Conservation (phyloP, 164 flowering plant genomes). For the Macadamia tetraphylla region DNA sequence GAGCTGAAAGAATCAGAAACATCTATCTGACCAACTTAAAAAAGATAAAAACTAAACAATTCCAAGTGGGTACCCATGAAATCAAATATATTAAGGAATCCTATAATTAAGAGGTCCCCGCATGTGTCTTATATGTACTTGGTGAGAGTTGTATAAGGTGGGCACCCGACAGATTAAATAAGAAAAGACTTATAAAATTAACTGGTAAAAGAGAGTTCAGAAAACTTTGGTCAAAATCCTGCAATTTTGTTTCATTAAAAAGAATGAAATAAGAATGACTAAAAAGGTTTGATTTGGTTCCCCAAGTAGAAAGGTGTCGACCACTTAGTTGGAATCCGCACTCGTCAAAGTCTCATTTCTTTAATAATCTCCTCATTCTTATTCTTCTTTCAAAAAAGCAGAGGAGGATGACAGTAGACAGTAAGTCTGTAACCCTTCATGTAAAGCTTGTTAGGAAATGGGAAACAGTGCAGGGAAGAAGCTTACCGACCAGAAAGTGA, state of each 20-base stretch:
- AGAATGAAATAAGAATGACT: constrained; percentile 1
- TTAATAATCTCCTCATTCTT: not conserved
- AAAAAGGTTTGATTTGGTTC: constrained; percentile 6
- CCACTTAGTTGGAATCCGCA: constrained; percentile 16
- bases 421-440: not conserved
- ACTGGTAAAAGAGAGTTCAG: not conserved
- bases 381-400: not conserved
- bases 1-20: not conserved
- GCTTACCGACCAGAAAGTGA: not conserved
- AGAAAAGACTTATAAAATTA: not conserved
- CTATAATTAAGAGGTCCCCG: not conserved
- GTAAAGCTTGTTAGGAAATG: not conserved
- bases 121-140: not conserved
- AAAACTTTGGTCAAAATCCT: not conserved
- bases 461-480: not conserved
- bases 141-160: not conserved
- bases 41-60: not conserved
- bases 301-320: constrained; percentile 12
- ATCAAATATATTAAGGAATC: not conserved
- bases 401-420: no score
- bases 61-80: not conserved
- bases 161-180: not conserved
- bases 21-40: not conserved
- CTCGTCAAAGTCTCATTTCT: constrained; percentile 6
- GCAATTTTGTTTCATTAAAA: not conserved